These are phyloP conservation scores for Hericium coralloides DNA, from an alignment of 768 basidiomycete genomes.

Conservation along the genomic window DNA sequence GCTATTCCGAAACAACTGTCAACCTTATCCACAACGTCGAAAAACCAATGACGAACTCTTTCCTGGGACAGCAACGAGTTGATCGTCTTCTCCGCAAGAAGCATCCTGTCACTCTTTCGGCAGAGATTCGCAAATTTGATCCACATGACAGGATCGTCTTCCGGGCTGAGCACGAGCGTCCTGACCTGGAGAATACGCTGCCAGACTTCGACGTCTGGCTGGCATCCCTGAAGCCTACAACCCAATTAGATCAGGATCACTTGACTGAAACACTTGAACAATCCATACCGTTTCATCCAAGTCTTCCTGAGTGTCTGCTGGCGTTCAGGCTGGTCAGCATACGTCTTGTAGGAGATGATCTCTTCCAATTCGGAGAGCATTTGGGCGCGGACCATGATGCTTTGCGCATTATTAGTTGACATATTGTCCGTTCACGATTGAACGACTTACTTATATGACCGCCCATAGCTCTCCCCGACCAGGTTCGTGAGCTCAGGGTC, in stretches of 20 bases:
- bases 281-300: slow-evolving; percentile 86
- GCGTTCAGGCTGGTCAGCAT: slow-evolving; percentile 89
- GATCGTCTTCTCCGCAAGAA: slow-evolving; percentile 94
- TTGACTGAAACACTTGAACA: background rate
- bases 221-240: slow-evolving; percentile 82
- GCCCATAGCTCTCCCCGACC: slow-evolving; percentile 93
- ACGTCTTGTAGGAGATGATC: slow-evolving; percentile 92
- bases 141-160: slow-evolving; percentile 96
- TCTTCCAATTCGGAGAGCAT: slow-evolving; percentile 98
- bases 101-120: slow-evolving; percentile 89
- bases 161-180: slow-evolving; percentile 85
- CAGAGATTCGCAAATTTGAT: slow-evolving; percentile 98
- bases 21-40: background rate
- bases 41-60: slow-evolving; percentile 30
- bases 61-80: slow-evolving; percentile 81
- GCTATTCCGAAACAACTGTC: slow-evolving; percentile 17
- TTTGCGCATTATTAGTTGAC: slow-evolving; percentile 23
- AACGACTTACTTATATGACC: slow-evolving; percentile 79
- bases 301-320: slow-evolving; percentile 86
- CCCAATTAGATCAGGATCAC: background rate
- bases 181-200: slow-evolving; percentile 95
- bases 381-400: slow-evolving; percentile 94
- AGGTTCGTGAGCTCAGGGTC: slow-evolving; percentile 88
- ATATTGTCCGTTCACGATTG: background rate
- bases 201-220: slow-evolving; percentile 98